phyloP scores from a whole-genome alignment of 768 basidiomycete species.

The Lentinus brumalis region DNA sequence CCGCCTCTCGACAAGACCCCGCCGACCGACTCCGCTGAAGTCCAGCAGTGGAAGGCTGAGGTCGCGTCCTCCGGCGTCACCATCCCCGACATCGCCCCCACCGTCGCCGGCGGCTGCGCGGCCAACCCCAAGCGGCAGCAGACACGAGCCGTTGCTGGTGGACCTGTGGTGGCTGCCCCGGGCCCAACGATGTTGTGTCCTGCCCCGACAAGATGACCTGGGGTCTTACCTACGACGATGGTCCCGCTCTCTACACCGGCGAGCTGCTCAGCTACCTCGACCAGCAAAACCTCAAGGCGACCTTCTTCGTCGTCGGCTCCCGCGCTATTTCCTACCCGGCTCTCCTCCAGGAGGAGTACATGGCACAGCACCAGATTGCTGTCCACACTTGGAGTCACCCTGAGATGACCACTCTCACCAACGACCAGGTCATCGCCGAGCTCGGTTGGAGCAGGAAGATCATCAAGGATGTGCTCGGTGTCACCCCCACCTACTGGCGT shows the following conservation, averaged over 20 bases:
- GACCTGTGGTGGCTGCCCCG: constrained; percentile 76
- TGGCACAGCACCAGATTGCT: constrained; percentile 77
- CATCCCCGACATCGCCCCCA: constrained; percentile 58
- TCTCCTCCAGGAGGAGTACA: constrained; percentile 74
- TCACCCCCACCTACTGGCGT: constrained; percentile 78
- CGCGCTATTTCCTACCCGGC: constrained; percentile 71
- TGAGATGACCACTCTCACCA: constrained; percentile 69
- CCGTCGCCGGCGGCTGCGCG: constrained; percentile 49
- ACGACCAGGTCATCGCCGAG: constrained; percentile 84
- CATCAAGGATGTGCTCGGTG: constrained; percentile 80
- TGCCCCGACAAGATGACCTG: constrained; percentile 68
- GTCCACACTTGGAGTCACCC: constrained; percentile 76
- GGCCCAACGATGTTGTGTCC: constrained; percentile 65
- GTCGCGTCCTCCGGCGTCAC: constrained; percentile 54
- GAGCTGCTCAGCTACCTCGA: constrained; percentile 73
- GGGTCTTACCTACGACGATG: constrained; percentile 74
- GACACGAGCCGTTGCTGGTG: constrained; percentile 71
- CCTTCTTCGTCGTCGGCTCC: constrained; percentile 89
- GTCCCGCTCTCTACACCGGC: constrained; percentile 78
- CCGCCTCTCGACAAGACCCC: constrained; percentile 67
- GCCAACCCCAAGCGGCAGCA: constrained; percentile 54
- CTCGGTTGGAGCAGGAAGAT: constrained; percentile 86
- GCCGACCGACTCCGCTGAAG: constrained; percentile 60
- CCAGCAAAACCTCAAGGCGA: constrained; percentile 65
- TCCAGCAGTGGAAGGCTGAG: constrained; percentile 71